phyloP scores from a whole-genome alignment of 2,329 filamentous ascomycete genomes.

The Colletotrichum sp. region DNA sequence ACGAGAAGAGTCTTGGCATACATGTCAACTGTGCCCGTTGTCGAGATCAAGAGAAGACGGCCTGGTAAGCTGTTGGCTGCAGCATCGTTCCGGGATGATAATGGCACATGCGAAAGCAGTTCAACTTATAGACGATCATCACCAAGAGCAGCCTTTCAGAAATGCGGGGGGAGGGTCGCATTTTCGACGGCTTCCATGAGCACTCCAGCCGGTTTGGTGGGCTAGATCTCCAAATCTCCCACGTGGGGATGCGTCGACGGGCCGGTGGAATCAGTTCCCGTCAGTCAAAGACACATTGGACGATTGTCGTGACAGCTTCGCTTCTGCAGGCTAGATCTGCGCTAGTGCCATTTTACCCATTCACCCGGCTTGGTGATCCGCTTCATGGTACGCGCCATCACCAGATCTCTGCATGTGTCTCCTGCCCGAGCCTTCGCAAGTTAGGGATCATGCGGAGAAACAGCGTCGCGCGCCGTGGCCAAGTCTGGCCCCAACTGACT shows the following conservation, averaged over 20 bases:
- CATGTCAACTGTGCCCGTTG: neutral
- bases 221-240: neutral
- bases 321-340: neutral
- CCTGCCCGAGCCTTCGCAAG: no score
- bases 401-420: neutral
- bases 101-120: neutral
- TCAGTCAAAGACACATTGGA: neutral
- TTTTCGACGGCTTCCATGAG: neutral
- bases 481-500: neutral
- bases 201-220: neutral
- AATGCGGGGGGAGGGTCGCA: neutral
- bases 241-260: neutral
- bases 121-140: neutral
- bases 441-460: neutral
- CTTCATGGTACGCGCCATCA: neutral
- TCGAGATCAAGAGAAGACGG: neutral
- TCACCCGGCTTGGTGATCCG: neutral
- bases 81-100: neutral
- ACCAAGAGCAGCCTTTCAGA: neutral
- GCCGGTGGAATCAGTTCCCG: neutral
- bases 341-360: neutral
- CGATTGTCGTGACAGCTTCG: neutral
- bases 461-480: neutral
- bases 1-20: slow-evolving; percentile 18
- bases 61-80: neutral